Base-by-base conservation (phyloP, 805 yeast genomes). In the Ogataea siamensis region DNA sequence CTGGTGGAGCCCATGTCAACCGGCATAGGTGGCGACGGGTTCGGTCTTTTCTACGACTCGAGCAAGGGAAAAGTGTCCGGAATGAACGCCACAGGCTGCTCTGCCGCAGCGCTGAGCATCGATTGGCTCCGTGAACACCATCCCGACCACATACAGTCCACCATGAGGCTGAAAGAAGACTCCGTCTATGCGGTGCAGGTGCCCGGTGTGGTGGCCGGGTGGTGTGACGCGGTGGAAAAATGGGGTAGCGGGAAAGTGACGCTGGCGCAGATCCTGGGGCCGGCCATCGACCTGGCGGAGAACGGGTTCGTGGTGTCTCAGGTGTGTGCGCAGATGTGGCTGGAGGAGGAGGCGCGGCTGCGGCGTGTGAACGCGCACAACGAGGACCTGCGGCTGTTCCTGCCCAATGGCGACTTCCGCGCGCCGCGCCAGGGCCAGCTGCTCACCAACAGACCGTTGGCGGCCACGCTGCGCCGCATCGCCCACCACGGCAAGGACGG, bases 141-240 rank as follows among this genome's bases (percentile, higher is more conserved):
- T 26, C 65, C 70, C 12, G 63, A 67, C 14, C 74, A 74, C 12
- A 61, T 73, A 27, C 57, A 66, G 7, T 66, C 75, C 25, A 60
- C 63, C 18, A 21, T 39, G 31, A 68, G 87, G 51, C 64, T 83
- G 20, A 76, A 76, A 0, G 51, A 51, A 9, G 63, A 63, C 20
- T 79, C 86, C 2, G 72, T 78, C 3, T 76, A 76, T 41, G 62
- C 82, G 0, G 75, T 80, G 6, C 80, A 79, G 35, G 88, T 84
- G 4, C 93, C 93, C 0, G 94, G 94, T 4, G 81, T 87, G 1
- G 70, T 83, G 32, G 86, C 87, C 5, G 91, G 87, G 0, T 85
- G 93, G 93, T 56, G 70, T 30, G 93, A 84, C 57, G 74, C 86
- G 3, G 62, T 73, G 25, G 78, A 75, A 28, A 64, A 60, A 42